A percentile compares a stretch with the other conserved stretches of the same genome.
Conservation (phyloP, 257 asterid genomes). For the Leptodermis oblonga region DNA sequence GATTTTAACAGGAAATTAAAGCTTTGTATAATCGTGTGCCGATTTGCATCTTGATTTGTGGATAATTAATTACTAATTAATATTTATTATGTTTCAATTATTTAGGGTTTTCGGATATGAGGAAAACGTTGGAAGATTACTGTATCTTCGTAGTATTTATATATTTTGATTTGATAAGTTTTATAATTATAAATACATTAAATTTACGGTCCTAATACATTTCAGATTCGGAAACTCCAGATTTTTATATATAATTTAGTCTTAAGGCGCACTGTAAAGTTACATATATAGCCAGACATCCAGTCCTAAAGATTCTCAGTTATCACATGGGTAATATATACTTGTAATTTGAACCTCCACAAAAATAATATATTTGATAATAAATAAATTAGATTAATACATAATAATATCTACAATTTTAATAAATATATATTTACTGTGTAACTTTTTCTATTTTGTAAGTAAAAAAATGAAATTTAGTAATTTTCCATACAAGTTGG, state of each 20-base stretch:
- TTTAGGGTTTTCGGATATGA: too few species aligned
- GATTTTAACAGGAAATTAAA: not conserved
- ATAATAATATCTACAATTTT: too few species aligned
- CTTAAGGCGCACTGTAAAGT: slow-evolving; percentile 12
- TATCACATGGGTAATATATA: slow-evolving; percentile 3
- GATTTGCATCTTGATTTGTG: not conserved
- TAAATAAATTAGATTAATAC: too few species aligned
- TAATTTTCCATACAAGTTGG: too few species aligned
- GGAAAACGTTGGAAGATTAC: not conserved
- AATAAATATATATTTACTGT: too few species aligned
- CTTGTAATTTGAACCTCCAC: not conserved
- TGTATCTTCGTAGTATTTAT: not conserved
- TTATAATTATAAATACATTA: not conserved
- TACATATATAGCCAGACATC: not conserved
- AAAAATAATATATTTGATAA: too few species aligned
- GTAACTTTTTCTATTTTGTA: too few species aligned
- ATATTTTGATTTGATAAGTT: not conserved
- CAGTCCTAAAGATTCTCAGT: not conserved
- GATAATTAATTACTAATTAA: not conserved
- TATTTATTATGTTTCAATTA: not conserved
- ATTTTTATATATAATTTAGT: not conserved
- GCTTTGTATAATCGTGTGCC: not conserved
- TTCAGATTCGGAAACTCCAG: not conserved
- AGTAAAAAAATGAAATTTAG: too few species aligned
- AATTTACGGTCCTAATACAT: not conserved